Base-by-base conservation (phyloP, 371 early-diverging fungal species). In the Mucor sp. region DNA sequence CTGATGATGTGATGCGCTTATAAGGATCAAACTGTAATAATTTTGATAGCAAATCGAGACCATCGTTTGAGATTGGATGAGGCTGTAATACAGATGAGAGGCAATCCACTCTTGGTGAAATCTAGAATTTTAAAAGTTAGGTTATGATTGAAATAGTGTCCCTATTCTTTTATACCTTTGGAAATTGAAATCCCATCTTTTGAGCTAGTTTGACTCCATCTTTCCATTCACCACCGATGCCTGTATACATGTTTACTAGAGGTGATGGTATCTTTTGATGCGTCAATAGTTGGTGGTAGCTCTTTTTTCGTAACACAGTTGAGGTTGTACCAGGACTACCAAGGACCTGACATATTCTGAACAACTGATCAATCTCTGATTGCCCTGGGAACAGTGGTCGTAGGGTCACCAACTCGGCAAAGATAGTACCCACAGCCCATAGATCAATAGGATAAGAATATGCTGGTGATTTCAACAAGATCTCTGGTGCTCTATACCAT, bases 401-500 rank as follows among this genome's bases (percentile, higher is more conserved):
- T 17, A 93, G 80, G 11, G 87, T 89, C 41, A 91, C 84, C 27
- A 99, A 72, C 79, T 99, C 99, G 11, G 95, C 94, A 14, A 94
- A 79, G 25, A 99, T 97, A 4, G 93, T 85, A 1, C 99, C 99
- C 0, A 97, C 85, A 1, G 98, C 98, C 99, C 99, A 99, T 21
- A 99, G 83, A 78, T 99, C 99, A 32, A 99, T 94, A 7, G 98
- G 96, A 33, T 89, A 93, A 12, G 93, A 89, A 69, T 99, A 99
- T 33, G 78, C 78, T 1, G 91, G 87, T 9, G 90, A 89, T 27
- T 93, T 89, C 35, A 98, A 81, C 17, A 99, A 74, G 4, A 99
- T 91, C 81, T 99, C 99, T 28, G 99, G 99, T 7, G 99, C 95
- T 32, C 99, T 91, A 78, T 99, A 93, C 98, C 98, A 98, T 68